A percentile compares a stretch with the other conserved stretches of the same genome.
Evolutionary conservation across 2,329 filamentous ascomycete species (phyloP).

Genomic region (Aspergillus persii): DNA sequence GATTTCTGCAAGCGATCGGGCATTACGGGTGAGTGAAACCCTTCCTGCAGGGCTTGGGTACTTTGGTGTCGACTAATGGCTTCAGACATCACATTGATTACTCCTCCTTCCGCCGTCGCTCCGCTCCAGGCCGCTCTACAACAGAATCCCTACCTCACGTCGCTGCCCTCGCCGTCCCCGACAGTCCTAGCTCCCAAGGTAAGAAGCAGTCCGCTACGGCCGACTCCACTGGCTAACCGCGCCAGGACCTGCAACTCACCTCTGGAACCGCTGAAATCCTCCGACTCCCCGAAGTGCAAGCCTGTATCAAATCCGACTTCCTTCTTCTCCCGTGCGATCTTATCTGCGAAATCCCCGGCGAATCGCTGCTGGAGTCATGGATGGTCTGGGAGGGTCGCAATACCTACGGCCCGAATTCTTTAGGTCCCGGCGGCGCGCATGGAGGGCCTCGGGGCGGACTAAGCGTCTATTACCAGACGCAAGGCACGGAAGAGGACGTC

Average conservation of each 20-base stretch:
- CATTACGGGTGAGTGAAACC: slow-evolving; percentile 40
- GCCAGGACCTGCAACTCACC: slow-evolving; percentile 67
- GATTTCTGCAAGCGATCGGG: slow-evolving; percentile 51
- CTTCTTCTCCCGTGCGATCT: slow-evolving; percentile 89
- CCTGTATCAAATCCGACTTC: slow-evolving; percentile 80
- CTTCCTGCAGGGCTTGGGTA: neutral
- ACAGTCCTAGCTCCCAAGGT: slow-evolving; percentile 72
- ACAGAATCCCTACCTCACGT: slow-evolving; percentile 51
- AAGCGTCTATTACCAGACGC: slow-evolving; percentile 88
- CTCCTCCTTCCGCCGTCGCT: slow-evolving; percentile 43
- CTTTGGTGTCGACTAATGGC: slow-evolving; percentile 1
- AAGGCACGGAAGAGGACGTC: slow-evolving; percentile 65
- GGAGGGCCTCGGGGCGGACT: slow-evolving; percentile 72
- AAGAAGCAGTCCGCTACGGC: neutral
- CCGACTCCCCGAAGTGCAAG: slow-evolving; percentile 75
- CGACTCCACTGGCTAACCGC: neutral
- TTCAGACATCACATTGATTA: slow-evolving; percentile 49
- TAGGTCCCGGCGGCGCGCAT: slow-evolving; percentile 54
- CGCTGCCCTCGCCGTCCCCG: slow-evolving; percentile 47
- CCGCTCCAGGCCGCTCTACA: slow-evolving; percentile 48
- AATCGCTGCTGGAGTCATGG: slow-evolving; percentile 83
- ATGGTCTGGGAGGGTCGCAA: slow-evolving; percentile 62
- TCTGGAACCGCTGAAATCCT: slow-evolving; percentile 89
- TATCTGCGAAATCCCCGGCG: slow-evolving; percentile 82
- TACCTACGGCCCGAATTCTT: slow-evolving; percentile 43